Base-by-base conservation (phyloP, 495 filamentous ascomycete species). In the Podospora sp. region DNA sequence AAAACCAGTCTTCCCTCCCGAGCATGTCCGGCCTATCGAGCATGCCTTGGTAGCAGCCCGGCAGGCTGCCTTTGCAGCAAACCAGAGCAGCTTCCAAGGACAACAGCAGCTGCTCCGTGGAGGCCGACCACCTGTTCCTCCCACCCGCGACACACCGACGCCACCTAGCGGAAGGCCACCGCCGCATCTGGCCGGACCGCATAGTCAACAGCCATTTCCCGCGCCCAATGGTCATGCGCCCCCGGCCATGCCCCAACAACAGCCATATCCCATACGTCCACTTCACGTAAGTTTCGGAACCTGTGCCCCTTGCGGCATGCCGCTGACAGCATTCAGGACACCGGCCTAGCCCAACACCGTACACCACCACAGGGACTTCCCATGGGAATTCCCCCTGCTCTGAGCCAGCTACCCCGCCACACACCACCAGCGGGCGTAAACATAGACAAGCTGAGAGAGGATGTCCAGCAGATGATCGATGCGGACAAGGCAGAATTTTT, bases 11-110 rank as follows among this genome's bases (percentile, higher is more conserved):
- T 99, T 99, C 76, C 87, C 92, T 18, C 81, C 85, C 14, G 93
- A 97, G 25, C 84, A 90, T 51, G 96, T 92, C 46, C 86, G 91
- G 46, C 89, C 90, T 62, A 98, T 99, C 70, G 95, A 99, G 75
- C 96, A 90, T 80, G 92, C 94, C 18, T 82, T 99, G 65, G 92
- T 96, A 73, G 96, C 93, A 76, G 91, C 90, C 7, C 87, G 90
- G 65, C 96, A 92, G 9, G 89, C 87, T 18, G 87, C 89, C 59
- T 76, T 92, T 61, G 87, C 92, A 64, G 84, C 87, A 57, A 87
- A 92, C 68, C 90, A 92, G 73, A 86, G 85, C 49, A 85, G 89
- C 65, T 81, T 83, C 64, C 85, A 87, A 67, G 80, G 81, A 50
- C 89, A 91, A 69, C 86, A 87, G 60, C 89, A 92, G 56, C 73